These are phyloP conservation scores for Canariomyces notabilis DNA, from an alignment of 2,329 filamentous ascomycete genomes.

Conservation along the genomic window DNA sequence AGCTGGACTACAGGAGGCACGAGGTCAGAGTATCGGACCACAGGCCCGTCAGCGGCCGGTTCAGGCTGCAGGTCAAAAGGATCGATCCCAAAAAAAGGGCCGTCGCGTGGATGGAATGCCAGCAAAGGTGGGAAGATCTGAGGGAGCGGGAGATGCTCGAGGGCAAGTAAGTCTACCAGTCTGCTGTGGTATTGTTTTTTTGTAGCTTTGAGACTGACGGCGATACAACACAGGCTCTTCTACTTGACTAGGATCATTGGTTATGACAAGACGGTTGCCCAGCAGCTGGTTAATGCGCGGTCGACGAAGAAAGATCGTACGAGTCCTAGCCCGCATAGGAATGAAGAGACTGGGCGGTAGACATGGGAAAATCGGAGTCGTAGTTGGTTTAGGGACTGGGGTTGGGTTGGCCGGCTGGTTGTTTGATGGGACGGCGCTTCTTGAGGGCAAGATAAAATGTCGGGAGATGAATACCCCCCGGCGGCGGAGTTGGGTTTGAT, in stretches of 20 bases:
- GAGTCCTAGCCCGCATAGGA: constrained; percentile 26
- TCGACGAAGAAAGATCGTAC: constrained; percentile 24
- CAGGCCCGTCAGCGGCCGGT: constrained; percentile 80
- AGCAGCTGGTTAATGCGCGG: constrained; percentile 41
- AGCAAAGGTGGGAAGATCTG: constrained; percentile 68
- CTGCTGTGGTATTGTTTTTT: background rate
- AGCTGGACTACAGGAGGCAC: constrained; percentile 82
- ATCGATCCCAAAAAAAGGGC: constrained; percentile 64
- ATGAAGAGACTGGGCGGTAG: background rate
- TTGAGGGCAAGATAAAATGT: no score
- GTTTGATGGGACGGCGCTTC: no score
- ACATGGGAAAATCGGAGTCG: background rate
- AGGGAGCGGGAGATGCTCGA: constrained; percentile 62
- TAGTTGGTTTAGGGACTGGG: background rate
- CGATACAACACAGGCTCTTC: constrained; percentile 35
- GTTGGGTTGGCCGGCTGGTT: no score
- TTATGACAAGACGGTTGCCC: constrained; percentile 49
- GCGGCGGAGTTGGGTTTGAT: constrained; percentile 2
- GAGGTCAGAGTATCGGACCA: constrained; percentile 91
- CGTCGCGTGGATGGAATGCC: constrained; percentile 65
- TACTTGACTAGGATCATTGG: constrained; percentile 50
- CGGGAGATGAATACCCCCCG: constrained; percentile 13
- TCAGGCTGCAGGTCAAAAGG: constrained; percentile 79
- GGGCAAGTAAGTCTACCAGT: constrained; percentile 64
- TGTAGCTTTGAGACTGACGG: constrained; percentile 22